A percentile compares a stretch with the other conserved stretches of the same genome.
These are phyloP conservation scores for Viridothelium virens DNA, from an alignment of 495 filamentous ascomycete species.

Conservation along the genomic window DNA sequence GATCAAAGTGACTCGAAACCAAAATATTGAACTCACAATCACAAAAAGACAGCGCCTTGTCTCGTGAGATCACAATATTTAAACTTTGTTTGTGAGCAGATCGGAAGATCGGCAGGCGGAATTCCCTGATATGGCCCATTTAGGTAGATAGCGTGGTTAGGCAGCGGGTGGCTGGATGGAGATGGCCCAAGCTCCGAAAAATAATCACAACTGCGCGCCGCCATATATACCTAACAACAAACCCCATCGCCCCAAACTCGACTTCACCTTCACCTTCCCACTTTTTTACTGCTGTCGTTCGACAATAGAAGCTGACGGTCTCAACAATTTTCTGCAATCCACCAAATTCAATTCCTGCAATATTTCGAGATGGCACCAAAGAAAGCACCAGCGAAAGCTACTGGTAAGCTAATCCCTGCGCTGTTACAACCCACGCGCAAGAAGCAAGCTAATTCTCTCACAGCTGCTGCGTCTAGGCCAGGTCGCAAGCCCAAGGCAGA, in stretches of 20 bases:
- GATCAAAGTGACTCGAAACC: no score
- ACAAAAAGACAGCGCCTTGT: no score
- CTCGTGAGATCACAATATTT: no score
- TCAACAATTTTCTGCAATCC: not conserved
- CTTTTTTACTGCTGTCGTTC: not conserved
- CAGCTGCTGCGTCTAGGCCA: not conserved
- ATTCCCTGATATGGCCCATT: no score
- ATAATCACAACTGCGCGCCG: no score
- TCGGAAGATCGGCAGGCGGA: no score
- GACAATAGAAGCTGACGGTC: not conserved
- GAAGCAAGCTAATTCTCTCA: not conserved
- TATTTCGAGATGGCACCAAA: slow-evolving; percentile 6
- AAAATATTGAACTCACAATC: no score
- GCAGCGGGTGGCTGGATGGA: not conserved
- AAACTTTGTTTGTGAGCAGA: no score
- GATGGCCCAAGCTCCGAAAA: not conserved
- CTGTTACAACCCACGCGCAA: not conserved
- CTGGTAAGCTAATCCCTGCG: slow-evolving; percentile 5
- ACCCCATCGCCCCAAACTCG: slow-evolving; percentile 17
- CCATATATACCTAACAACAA: not conserved
- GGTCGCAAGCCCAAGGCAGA: not conserved
- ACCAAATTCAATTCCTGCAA: not conserved
- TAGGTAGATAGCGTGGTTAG: no score
- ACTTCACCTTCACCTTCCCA: not conserved
- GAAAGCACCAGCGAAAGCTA: slow-evolving; percentile 15